Base-by-base conservation (phyloP, 1,284 basidiomycete genomes). In the Moesziomyces sp. region DNA sequence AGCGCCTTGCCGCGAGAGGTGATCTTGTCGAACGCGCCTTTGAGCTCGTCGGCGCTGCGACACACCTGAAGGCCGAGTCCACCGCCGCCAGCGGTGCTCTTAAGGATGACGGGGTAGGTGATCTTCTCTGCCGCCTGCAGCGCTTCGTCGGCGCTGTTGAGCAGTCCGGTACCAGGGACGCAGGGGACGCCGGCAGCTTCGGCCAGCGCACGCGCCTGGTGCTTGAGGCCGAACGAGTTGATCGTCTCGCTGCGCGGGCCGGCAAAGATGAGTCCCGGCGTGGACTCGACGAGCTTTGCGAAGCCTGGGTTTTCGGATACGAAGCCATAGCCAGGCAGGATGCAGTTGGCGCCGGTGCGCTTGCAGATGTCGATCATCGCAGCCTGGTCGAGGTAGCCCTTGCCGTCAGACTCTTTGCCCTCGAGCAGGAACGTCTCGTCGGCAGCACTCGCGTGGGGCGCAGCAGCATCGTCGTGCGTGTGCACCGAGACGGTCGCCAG, bases 1-100 rank as follows among this genome's bases (percentile, higher is more conserved):
- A 90, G 79, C 0, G 73, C 82, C 40, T 48, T 49, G 19, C 57
- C 58, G 5, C 66, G 51, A 16, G 40, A 46, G 3, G 48, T 49
- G 19, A 64, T 52, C 88, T 88, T 85, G 11, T 74, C 53, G 71
- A 88, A 88, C 28, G 78, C 85, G 3, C 78, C 76, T 5, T 59
- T 66, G 19, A 90, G 80, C 46, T 88, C 87, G 1, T 77, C 70
- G n/a, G 86, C 85, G 45, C 84, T 76, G 18, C 84, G 78, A 78
- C 89, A 91, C 21, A 91, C 86, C 9, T 87, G 86, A 71, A 91
- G 87, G 9, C 90, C 90, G 87, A 90, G 89, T 0, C 91, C 91
- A 3, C 91, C 91, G 2, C 91, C 91, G 8, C 91, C 91, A 0
- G 88, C 89, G 0, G 89, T 89, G 6, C 90, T 88, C 81, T 92